Evolutionary conservation across 2,329 filamentous ascomycete species (phyloP).

Genomic region (Metarhizium robertsii): DNA sequence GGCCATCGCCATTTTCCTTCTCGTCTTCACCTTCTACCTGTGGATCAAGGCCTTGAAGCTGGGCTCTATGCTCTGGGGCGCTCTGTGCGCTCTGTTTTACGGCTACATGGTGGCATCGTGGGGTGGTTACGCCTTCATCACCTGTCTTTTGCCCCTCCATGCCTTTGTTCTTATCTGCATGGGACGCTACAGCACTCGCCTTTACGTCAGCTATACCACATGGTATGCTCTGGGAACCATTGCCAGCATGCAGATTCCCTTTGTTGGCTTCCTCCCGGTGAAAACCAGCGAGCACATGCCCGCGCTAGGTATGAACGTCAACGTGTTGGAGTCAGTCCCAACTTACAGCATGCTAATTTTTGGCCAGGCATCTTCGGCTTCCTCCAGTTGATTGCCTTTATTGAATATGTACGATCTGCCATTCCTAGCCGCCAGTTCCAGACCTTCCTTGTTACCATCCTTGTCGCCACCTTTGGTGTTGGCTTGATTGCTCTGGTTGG

Average conservation of each 20-base stretch:
- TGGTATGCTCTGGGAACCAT: constrained; percentile 96
- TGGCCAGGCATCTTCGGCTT: constrained; percentile 80
- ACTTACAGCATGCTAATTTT: constrained; percentile 8
- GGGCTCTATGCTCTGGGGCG: constrained; percentile 94
- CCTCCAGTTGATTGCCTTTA: constrained; percentile 84
- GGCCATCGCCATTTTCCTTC: constrained; percentile 96
- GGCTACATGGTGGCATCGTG: constrained; percentile 99
- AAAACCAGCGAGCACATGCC: constrained; percentile 99
- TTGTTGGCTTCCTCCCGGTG: constrained; percentile 93
- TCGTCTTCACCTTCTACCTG: constrained; percentile 96
- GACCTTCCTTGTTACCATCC: constrained; percentile 69
- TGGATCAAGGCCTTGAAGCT: constrained; percentile 99
- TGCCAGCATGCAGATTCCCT: constrained; percentile 98
- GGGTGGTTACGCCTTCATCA: constrained; percentile 99
- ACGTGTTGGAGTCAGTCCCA: background rate
- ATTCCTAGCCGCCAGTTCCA: constrained; percentile 91
- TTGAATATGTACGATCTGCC: constrained; percentile 82
- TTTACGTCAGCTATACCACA: constrained; percentile 95
- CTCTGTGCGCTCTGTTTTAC: constrained; percentile 89
- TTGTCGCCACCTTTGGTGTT: constrained; percentile 65
- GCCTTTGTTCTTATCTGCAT: constrained; percentile 91
- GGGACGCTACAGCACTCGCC: constrained; percentile 86
- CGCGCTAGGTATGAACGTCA: constrained; percentile 60
- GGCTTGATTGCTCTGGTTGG: constrained; percentile 68
- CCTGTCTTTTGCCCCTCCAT: constrained; percentile 89